phyloP scores from a whole-genome alignment of 176 grass and related monocot genomes.

The Saccharum spontaneum region DNA sequence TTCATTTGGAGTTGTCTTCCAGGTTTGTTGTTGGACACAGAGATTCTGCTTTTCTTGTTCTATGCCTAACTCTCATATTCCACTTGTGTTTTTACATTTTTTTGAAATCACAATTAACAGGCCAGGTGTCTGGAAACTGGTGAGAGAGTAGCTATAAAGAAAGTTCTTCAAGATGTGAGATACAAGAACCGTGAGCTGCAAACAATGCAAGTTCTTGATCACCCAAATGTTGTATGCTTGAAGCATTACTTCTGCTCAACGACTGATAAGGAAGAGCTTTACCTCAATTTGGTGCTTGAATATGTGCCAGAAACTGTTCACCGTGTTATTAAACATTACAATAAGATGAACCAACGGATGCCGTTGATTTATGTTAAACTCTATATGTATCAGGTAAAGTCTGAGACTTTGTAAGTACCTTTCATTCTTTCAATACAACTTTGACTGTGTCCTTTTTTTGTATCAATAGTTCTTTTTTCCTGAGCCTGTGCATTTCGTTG shows the following conservation, averaged over 20 bases:
- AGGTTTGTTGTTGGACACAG: conserved; percentile 40
- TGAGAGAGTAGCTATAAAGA: conserved; percentile 81
- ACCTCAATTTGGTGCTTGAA: conserved; percentile 89
- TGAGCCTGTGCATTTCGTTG: conserved; percentile 1
- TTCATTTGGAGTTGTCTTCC: conserved; percentile 90
- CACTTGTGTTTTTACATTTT: not conserved
- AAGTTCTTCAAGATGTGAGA: conserved; percentile 78
- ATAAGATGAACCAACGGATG: conserved; percentile 74
- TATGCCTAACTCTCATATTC: not conserved
- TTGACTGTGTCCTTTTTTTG: not conserved
- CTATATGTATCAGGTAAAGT: conserved; percentile 82
- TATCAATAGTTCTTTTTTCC: not conserved
- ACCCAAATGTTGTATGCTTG: conserved; percentile 71
- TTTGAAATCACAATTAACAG: conserved; percentile 42
- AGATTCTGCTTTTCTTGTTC: not conserved
- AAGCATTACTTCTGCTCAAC: conserved; percentile 85
- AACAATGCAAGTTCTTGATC: conserved; percentile 80
- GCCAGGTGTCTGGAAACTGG: conserved; percentile 77
- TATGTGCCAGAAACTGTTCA: conserved; percentile 88
- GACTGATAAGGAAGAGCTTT: conserved; percentile 72
- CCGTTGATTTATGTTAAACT: conserved; percentile 81
- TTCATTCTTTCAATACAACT: not conserved
- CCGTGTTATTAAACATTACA: conserved; percentile 73
- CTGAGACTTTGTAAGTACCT: not conserved
- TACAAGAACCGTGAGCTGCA: conserved; percentile 91